Conservation (phyloP, 345 rosid genomes). For the Pugionium dolabratum region DNA sequence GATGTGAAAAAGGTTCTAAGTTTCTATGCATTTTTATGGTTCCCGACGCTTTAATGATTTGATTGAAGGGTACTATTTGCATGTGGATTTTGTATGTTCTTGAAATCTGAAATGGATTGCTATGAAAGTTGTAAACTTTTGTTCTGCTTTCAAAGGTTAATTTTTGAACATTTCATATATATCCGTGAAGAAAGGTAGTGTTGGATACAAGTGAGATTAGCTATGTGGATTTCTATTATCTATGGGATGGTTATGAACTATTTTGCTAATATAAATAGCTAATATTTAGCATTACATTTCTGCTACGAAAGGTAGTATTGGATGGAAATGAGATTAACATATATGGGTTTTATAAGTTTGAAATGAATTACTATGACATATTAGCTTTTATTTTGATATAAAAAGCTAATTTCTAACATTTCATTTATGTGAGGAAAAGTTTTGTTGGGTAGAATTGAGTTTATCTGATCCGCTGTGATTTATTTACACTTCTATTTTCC, state of each 20-base stretch:
- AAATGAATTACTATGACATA: background rate
- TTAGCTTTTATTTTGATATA: background rate
- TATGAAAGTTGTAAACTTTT: background rate
- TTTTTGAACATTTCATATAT: slow-evolving; percentile 12
- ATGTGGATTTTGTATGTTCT: slow-evolving; percentile 16
- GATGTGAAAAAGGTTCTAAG: background rate
- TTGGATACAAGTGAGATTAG: slow-evolving; percentile 14
- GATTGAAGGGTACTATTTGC: slow-evolving; percentile 20
- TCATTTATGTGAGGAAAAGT: slow-evolving; percentile 2
- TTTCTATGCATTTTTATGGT: background rate
- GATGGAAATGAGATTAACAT: slow-evolving; percentile 5
- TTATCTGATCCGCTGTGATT: slow-evolving; percentile 16
- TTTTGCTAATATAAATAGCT: background rate
- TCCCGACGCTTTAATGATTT: slow-evolving; percentile 5
- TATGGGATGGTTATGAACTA: too few species aligned
- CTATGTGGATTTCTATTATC: background rate
- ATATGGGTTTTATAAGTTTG: background rate
- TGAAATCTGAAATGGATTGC: background rate
- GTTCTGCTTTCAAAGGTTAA: background rate
- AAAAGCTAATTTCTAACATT: background rate
- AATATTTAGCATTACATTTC: background rate
- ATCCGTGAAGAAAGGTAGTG: background rate
- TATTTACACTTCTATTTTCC: background rate
- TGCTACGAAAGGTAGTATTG: background rate
- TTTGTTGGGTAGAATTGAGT: slow-evolving; percentile 8